Base-by-base conservation (phyloP, 129 eudicot species). In the Chrysanthemum lavandulifolium region DNA sequence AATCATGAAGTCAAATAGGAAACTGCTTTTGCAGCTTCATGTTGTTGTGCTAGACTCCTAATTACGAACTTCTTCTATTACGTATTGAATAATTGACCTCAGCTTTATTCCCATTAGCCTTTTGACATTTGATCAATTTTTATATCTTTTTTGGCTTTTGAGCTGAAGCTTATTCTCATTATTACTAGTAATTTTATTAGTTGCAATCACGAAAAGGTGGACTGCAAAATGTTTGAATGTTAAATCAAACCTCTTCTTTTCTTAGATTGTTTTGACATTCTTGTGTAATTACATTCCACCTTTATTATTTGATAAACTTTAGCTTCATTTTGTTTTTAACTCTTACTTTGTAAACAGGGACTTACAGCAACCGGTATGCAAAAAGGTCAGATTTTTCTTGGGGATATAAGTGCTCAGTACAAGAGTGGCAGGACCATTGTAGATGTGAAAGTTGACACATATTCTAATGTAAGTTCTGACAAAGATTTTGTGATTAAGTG, bases 401-500 rank as follows among this genome's bases (percentile, higher is more conserved):
- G 97, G 61, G 97, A 94, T 75, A 73, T 94, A 52, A 86, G 87
- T 71, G 88, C 96, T 36, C 89, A 87, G 72, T 86, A 87, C 73
- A 88, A 78, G 85, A 84, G 84, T 69, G 92, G 88, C 69, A 90
- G 77, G 73, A 71, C 92, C 65, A 81, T 86, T 47, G 90, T 90
- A 54, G 95, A 94, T 90, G 89, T 94, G 53, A 94, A 94, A 83
- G 96, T 94, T 63, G 97, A 90, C 78, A 90, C 97, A 18, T 90
- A 84, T 72, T 90, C 97, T 6, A 94, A 94, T 78, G 98, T 94
- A 84, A 86, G 89, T 51, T 65, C 36, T 31, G 5, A 67, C 4
- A 21, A 33, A 52, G 71, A 15, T 68, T 27, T 53, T 50, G 48
- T 71, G 33, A 62, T 56, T 25, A 67, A 69, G 60, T 63, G 67